Evolutionary conservation across 208 protist species (phyloP).

Genomic region (Acanthamoeba healyi): DNA sequence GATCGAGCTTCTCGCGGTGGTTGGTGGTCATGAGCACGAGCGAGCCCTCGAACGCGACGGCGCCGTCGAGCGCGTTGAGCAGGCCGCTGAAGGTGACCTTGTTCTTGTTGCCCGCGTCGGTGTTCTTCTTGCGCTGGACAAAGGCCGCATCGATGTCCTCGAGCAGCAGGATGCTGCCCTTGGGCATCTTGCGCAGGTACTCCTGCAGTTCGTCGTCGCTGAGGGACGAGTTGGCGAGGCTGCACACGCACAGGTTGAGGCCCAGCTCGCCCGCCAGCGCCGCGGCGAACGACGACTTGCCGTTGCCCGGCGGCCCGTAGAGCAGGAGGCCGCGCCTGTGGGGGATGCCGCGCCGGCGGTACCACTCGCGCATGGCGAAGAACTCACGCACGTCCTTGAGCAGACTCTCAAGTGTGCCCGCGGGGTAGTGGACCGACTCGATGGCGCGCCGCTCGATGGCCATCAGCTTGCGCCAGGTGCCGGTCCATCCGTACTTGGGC

Average conservation of each 20-base stretch:
- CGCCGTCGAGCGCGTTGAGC: no score
- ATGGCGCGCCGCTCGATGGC: not conserved
- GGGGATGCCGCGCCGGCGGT: not conserved
- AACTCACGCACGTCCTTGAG: not conserved
- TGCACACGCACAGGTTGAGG: conserved; percentile 94
- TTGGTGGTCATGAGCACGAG: no score
- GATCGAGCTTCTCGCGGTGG: no score
- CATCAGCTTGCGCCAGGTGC: no score
- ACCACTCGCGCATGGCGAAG: not conserved
- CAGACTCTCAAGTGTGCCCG: not conserved
- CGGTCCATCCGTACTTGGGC: no score
- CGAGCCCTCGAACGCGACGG: no score
- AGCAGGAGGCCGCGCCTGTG: conserved; percentile 7
- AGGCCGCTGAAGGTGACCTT: conserved; percentile 85
- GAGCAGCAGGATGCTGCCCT: conserved; percentile 94
- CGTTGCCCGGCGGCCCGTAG: conserved; percentile 51
- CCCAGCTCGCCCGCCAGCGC: conserved; percentile 95
- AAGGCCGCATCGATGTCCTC: conserved; percentile 97
- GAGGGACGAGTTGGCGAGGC: conserved; percentile 14
- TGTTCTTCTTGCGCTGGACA: conserved; percentile 75
- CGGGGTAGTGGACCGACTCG: not conserved
- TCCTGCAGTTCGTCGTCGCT: conserved; percentile 53
- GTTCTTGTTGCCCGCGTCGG: conserved; percentile 74
- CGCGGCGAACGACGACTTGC: not conserved
- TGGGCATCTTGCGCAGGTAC: conserved; percentile 93